phyloP scores from a whole-genome alignment of 352 stramenopile genomes.

The Pythium brachiatum region DNA sequence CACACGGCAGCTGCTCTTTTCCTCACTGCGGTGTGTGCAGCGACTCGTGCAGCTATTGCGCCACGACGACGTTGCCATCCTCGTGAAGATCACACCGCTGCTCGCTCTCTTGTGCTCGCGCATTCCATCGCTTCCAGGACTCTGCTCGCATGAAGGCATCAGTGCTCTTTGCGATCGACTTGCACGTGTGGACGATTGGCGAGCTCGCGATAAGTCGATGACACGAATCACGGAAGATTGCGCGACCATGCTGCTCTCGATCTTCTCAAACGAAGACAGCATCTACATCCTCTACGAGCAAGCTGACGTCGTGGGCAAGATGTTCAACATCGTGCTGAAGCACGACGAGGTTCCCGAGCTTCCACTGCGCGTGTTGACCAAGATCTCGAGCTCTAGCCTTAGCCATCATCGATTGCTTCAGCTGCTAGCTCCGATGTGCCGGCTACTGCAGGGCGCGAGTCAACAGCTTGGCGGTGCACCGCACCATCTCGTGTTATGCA shows the following conservation, averaged over 20 bases:
- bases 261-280: slow-evolving; percentile 46
- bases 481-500: slow-evolving; percentile 40
- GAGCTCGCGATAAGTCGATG: slow-evolving; percentile 2
- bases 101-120: slow-evolving; percentile 45
- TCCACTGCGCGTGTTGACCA: slow-evolving; percentile 45
- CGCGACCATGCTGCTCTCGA: slow-evolving; percentile 42
- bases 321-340: slow-evolving; percentile 45
- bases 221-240: slow-evolving; percentile 40
- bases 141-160: slow-evolving; percentile 46
- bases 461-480: slow-evolving; percentile 10
- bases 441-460: slow-evolving; percentile 11
- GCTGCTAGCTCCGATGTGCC: slow-evolving; percentile 31
- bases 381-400: slow-evolving; percentile 35
- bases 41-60: slow-evolving; percentile 23
- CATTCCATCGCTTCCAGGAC: slow-evolving; percentile 41
- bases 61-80: slow-evolving; percentile 21
- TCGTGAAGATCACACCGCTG: slow-evolving; percentile 44
- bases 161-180: slow-evolving; percentile 34
- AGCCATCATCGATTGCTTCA: slow-evolving; percentile 40
- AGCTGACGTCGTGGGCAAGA: slow-evolving; percentile 39
- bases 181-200: slow-evolving; percentile 23
- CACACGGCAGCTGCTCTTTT: slow-evolving; percentile 27
- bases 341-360: slow-evolving; percentile 32
- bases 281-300: slow-evolving; percentile 47
- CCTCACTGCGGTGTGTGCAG: slow-evolving; percentile 25